These are phyloP conservation scores for Penicillium sp. DNA, from an alignment of 2,329 filamentous ascomycete species.

Conservation along the genomic window DNA sequence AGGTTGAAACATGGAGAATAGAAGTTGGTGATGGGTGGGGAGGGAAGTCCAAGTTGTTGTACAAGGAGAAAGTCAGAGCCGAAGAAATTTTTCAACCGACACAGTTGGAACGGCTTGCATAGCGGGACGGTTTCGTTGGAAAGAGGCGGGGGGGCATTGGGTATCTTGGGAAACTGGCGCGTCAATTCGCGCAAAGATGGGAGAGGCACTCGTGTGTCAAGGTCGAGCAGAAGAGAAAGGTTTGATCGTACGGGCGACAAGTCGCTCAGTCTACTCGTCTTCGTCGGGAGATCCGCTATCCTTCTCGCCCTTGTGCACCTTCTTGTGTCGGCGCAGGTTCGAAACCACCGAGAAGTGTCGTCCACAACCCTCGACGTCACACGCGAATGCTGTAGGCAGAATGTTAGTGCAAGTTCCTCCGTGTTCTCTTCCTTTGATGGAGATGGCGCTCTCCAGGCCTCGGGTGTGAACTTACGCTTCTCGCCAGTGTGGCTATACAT, in stretches of 20 bases:
- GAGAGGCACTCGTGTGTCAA: constrained; percentile 15
- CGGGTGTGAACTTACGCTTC: constrained; percentile 76
- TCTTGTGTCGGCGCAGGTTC: constrained; percentile 90
- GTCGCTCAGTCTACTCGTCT: constrained; percentile 39
- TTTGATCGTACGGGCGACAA: constrained; percentile 4
- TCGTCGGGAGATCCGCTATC: constrained; percentile 45
- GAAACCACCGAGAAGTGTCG: constrained; percentile 97
- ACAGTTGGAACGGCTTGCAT: constrained; percentile 22
- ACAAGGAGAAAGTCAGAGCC: constrained; percentile 29
- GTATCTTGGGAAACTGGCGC: constrained; percentile 3
- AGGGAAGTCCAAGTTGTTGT: constrained; percentile 34
- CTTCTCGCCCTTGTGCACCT: constrained; percentile 80
- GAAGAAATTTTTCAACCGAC: constrained; percentile 9
- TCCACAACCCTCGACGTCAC: constrained; percentile 91
- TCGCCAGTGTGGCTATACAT: constrained; percentile 99
- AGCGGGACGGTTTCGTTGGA: constrained; percentile 4
- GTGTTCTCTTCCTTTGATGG: neutral
- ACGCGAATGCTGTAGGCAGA: constrained; percentile 73
- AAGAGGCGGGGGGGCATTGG: constrained; percentile 1
- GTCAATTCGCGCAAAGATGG: constrained; percentile 11
- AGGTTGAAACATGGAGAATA: neutral
- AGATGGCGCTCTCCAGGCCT: neutral
- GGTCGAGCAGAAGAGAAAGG: constrained; percentile 21
- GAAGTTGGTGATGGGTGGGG: neutral
- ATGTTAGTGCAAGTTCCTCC: constrained; percentile 24